Evolutionary conservation across 345 rosid species (phyloP), one percentile per base, ranked within the genome.

Genomic region (Geranium brycei): DNA sequence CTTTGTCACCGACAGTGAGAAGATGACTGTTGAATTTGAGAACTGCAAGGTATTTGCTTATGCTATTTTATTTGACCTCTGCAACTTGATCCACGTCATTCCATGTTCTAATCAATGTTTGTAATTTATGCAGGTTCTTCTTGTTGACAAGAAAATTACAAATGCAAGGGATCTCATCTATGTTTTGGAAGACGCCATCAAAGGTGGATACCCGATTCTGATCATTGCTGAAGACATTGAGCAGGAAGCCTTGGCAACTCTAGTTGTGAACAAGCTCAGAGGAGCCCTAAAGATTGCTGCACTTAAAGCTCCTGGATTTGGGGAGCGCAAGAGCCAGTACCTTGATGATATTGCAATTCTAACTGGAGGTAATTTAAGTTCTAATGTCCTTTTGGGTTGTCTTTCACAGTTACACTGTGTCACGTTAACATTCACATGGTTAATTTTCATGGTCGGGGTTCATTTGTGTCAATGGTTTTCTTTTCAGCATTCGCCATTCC

Each of bases 291-390:
- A 90, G 78, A 86, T 92, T 73, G 98, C 98, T 55, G 98, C 96
- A 71, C 87, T 92, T 31, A 92, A 82, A 73, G 98, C 96, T 76
- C 96, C 96, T 68, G 98, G 98, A 40, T 92, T 92, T 72, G 98
- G 96, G 65, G 95, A 92, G 74, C 89, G 96, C 66, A 91, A 91
- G 80, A 88, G 89, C 75, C 95, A 91, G 73, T 95, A 90, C 74
- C 99, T 90, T 69, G 99, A 95, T 59, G 99, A 95, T 74, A 87
- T 95, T 73, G 97, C 99, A 67, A 82, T 88, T 76, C 76, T 95
- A 67, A 91, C 99, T 15, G 95, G 95, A 77, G 97, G 92, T 86
- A 57, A 19, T 61, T 63, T 15, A 13, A 18, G 11, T 14, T 17
- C 14, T 2, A 47, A 47, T 47, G 28, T 35, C 3, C 41, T 35